A percentile compares a stretch with the other conserved stretches of the same genome.
Evolutionary conservation across 257 asterid genomes (phyloP).

Genomic region (Knoxia roxburghii): DNA sequence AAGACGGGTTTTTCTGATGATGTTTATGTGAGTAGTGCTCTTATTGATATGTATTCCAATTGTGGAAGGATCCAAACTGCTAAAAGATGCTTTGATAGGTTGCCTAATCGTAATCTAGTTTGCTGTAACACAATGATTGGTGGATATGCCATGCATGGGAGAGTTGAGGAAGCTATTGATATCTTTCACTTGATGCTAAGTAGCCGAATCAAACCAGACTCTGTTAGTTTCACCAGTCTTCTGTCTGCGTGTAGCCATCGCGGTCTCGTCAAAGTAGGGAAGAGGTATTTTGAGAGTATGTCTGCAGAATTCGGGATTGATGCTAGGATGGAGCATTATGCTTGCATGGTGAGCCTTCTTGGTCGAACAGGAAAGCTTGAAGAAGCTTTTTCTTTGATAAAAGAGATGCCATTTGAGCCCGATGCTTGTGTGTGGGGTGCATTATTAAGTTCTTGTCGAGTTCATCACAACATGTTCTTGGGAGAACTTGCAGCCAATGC

Average conservation of each 20-base stretch:
- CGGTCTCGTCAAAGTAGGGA: conserved; percentile 66
- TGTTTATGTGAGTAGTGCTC: conserved; percentile 73
- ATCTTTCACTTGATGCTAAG: conserved; percentile 49
- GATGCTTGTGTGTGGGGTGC: conserved; percentile 98
- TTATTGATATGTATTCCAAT: conserved; percentile 86
- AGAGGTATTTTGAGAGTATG: conserved; percentile 56
- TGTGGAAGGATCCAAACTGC: conserved; percentile 73
- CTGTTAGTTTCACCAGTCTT: conserved; percentile 73
- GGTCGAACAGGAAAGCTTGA: conserved; percentile 89
- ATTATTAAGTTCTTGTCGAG: conserved; percentile 71
- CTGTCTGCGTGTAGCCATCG: conserved; percentile 80
- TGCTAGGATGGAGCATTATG: conserved; percentile 74
- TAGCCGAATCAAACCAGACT: conserved; percentile 62
- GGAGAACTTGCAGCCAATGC: conserved; percentile 77
- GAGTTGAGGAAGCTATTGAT: conserved; percentile 56
- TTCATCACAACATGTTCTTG: conserved; percentile 52
- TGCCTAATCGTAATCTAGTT: conserved; percentile 56
- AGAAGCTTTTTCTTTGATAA: conserved; percentile 62
- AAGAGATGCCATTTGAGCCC: conserved; percentile 70
- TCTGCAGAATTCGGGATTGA: conserved; percentile 49
- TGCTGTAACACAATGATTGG: conserved; percentile 89
- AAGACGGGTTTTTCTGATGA: conserved; percentile 43
- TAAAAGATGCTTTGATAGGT: conserved; percentile 48
- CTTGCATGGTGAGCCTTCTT: conserved; percentile 76
- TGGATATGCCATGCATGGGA: conserved; percentile 86